These are phyloP conservation scores for Paecilomyces sp. DNA, from an alignment of 2,329 filamentous ascomycete species.

Conservation along the genomic window DNA sequence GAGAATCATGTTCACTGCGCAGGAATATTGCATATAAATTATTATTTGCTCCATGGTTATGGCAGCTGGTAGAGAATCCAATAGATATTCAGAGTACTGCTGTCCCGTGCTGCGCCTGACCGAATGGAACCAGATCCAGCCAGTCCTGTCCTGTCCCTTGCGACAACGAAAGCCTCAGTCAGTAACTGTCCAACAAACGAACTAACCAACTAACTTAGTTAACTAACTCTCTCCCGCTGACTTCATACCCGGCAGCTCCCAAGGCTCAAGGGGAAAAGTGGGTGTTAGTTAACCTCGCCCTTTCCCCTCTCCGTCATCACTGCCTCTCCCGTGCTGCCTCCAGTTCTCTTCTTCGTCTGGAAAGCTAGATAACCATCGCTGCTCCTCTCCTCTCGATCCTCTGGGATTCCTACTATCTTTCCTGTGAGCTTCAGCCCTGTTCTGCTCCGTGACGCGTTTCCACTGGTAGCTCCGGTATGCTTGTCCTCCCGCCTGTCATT, in stretches of 20 bases:
- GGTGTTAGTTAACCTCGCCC: neutral
- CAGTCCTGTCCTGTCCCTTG: neutral
- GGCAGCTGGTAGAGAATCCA: too few species aligned
- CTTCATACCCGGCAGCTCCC: constrained; percentile 3
- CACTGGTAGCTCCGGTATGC: neutral
- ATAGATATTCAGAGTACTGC: too few species aligned
- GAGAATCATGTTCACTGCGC: too few species aligned
- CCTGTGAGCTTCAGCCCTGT: neutral
- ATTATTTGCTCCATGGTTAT: too few species aligned
- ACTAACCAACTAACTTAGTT: too few species aligned
- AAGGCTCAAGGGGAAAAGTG: neutral
- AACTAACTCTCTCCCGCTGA: neutral
- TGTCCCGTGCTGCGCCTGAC: neutral
- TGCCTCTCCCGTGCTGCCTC: neutral
- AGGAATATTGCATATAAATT: too few species aligned
- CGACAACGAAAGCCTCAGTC: neutral
- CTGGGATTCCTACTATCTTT: neutral
- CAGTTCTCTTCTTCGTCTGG: neutral
- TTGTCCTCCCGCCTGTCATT: neutral
- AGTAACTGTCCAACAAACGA: too few species aligned
- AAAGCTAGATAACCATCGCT: neutral
- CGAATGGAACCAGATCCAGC: neutral
- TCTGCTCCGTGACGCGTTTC: neutral
- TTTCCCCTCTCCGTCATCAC: neutral
- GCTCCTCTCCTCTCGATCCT: neutral